Evolutionary conservation across 1,284 basidiomycete genomes (phyloP).

Genomic region (Boletus semigastroideus): DNA sequence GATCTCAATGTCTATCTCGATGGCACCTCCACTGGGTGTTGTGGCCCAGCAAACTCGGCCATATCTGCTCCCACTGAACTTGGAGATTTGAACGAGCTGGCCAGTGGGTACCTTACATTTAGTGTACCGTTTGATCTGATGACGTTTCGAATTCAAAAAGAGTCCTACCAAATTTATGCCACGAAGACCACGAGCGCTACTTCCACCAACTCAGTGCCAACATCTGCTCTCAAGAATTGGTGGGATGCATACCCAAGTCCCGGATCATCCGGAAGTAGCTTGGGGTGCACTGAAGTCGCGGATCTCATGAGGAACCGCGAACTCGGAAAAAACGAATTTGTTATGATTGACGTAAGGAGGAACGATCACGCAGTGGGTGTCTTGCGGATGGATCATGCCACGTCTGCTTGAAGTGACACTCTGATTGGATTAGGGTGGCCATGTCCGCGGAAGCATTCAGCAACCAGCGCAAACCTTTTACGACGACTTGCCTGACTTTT

Average conservation of each 20-base stretch:
- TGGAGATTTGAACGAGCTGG: conserved; percentile 41
- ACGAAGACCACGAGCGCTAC: conserved; percentile 32
- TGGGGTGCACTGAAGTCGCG: conserved; percentile 25
- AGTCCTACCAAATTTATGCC: conserved; percentile 46
- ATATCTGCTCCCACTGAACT: conserved; percentile 1
- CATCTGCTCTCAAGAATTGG: conserved; percentile 38
- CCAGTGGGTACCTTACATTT: conserved; percentile 31
- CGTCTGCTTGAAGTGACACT: not conserved
- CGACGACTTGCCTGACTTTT: conserved; percentile 22
- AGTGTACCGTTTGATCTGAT: not conserved
- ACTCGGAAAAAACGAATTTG: conserved; percentile 13
- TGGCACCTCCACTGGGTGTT: conserved; percentile 7
- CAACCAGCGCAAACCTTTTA: conserved; percentile 30
- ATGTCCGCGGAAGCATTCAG: conserved; percentile 31
- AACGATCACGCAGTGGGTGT: conserved; percentile 26
- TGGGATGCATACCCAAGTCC: conserved; percentile 48
- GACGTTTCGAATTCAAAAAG: conserved; percentile 15
- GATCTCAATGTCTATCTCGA: conserved; percentile 41
- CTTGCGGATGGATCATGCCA: not conserved
- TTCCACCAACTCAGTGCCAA: not conserved
- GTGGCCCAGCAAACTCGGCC: conserved; percentile 4
- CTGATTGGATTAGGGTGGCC: conserved; percentile 26
- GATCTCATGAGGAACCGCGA: conserved; percentile 20
- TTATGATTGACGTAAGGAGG: conserved; percentile 30
- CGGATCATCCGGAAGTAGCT: conserved; percentile 4